Evolutionary conservation across 2,329 filamentous ascomycete genomes (phyloP), one percentile per base, ranked within the genome.

Genomic region (Talaromyces sp.): DNA sequence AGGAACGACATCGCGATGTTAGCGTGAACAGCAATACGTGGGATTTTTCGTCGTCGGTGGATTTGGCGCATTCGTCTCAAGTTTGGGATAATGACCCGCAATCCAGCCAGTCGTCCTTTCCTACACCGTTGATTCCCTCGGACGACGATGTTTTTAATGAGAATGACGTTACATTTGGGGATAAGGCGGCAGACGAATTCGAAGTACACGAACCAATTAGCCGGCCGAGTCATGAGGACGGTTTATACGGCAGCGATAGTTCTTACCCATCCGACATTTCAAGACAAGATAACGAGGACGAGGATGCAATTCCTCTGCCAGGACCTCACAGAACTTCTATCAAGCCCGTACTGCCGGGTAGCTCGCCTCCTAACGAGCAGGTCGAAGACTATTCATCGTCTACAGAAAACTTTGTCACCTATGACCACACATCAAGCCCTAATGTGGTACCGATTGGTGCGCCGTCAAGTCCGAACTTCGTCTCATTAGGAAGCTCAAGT

Each of bases 381-480:
- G 19, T 27, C 27, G 57, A 57, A 58, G 58, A 65, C 3, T 43
- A 50, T 33, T 41, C 63, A 39, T 63, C 58, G 2, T 65, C 64
- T 33, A 48, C 65, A 19, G 62, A 59, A 22, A 65, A 65, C 45
- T 65, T 58, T 41, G 54, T 62, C 35, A 62, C 66, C 14, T 64
- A 67, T 16, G 65, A 67, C 22, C 62, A 56, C 61, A 72, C 73
- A 16, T 80, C 79, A 35, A 81, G 78, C 67, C 78, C 79, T 3
- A 81, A 79, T 60, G 65, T 81, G 31, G 72, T 77, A 31, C 74
- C 74, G 7, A 70, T 78, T 48, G 77, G 74, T 31, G 72, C 73
- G 35, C 73, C 76, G 0, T 79, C 77, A 37, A 79, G 77, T 64
- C 77, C 78, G 47, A 79, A 78, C 67, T 71, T 79, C 60, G 70